Evolutionary conservation across 1,284 basidiomycete species (phyloP).

Genomic region (Rhodotorula sp.): DNA sequence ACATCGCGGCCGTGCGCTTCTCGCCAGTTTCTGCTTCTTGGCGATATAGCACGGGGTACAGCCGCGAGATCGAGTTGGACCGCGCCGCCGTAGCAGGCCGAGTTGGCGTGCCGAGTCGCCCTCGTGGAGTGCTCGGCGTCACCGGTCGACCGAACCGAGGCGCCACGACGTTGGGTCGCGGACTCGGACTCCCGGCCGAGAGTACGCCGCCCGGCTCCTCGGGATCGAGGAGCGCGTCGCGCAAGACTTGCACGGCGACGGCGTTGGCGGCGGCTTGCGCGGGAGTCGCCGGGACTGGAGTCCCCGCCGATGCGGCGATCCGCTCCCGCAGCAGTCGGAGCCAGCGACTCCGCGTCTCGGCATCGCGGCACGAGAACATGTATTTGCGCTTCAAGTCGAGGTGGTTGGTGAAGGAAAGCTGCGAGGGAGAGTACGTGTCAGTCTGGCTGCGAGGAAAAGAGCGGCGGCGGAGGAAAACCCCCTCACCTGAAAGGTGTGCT

Average conservation of each 20-base stretch:
- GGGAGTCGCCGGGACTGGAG: conserved; percentile 52
- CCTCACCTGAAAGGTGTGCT: conserved; percentile 38
- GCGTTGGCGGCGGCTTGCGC: conserved; percentile 64
- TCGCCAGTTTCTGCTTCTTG: conserved; percentile 20
- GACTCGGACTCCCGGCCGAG: conserved; percentile 31
- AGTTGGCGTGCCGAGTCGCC: conserved; percentile 30
- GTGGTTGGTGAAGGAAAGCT: conserved; percentile 76
- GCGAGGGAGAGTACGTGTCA: conserved; percentile 46
- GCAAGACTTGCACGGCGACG: conserved; percentile 73
- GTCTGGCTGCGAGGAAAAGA: neutral
- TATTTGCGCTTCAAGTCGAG: conserved; percentile 71
- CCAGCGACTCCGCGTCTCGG: conserved; percentile 71
- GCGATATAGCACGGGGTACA: conserved; percentile 38
- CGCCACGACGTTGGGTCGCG: conserved; percentile 36
- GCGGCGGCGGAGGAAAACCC: neutral
- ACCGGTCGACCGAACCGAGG: conserved; percentile 22
- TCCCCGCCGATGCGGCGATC: conserved; percentile 55
- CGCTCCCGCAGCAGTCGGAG: conserved; percentile 65
- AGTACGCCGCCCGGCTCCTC: conserved; percentile 42
- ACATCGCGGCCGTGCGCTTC: too few relatives aligned
- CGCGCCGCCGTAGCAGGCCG: conserved; percentile 32
- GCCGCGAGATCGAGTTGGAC: conserved; percentile 44
- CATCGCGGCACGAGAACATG: conserved; percentile 85
- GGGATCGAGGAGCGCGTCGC: conserved; percentile 68
- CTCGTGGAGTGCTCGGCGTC: conserved; percentile 9